Percentiles rank a stretch among this genome's conserved stretches.
phyloP scores from a whole-genome alignment of 192 early-diverging fungal species.

The Podila minutissima region DNA sequence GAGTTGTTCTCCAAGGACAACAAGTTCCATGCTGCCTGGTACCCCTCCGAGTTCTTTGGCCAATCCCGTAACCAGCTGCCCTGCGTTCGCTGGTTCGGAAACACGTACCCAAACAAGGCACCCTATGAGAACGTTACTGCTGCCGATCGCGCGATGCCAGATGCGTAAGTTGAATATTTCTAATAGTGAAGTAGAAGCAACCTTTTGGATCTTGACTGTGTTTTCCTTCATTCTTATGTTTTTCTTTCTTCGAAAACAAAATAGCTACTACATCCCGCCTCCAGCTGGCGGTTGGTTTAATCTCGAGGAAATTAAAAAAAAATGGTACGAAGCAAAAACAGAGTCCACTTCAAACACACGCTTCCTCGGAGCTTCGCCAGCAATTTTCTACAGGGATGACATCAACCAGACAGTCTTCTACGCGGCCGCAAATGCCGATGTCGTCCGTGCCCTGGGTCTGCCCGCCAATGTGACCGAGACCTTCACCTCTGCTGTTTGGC shows the following conservation, averaged over 20 bases:
- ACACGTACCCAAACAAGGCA: slow-evolving; percentile 25
- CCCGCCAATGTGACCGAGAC: slow-evolving; percentile 12
- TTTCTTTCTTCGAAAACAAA: not conserved
- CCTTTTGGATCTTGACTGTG: no score
- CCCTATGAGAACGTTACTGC: slow-evolving; percentile 26
- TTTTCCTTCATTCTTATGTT: not conserved
- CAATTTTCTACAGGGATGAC: not conserved
- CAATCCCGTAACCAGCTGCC: not conserved
- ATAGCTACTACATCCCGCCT: slow-evolving; percentile 16
- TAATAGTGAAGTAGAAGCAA: no score
- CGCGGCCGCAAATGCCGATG: slow-evolving; percentile 10
- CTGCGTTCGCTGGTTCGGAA: slow-evolving; percentile 46
- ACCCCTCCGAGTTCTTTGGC: slow-evolving; percentile 1
- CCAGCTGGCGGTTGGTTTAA: slow-evolving; percentile 31
- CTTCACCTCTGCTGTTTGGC: slow-evolving; percentile 23
- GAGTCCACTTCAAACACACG: no score
- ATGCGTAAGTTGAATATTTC: slow-evolving; percentile 13
- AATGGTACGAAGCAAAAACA: not conserved
- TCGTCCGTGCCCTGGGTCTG: slow-evolving; percentile 14
- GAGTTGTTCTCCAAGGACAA: not conserved
- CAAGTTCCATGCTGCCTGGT: slow-evolving; percentile 9
- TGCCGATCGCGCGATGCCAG: not conserved
- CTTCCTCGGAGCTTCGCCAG: not conserved
- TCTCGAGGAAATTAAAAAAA: not conserved
- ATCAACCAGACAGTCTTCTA: slow-evolving; percentile 34